Evolutionary conservation across 2,329 filamentous ascomycete species (phyloP).

Genomic region (Tothia fuscella): DNA sequence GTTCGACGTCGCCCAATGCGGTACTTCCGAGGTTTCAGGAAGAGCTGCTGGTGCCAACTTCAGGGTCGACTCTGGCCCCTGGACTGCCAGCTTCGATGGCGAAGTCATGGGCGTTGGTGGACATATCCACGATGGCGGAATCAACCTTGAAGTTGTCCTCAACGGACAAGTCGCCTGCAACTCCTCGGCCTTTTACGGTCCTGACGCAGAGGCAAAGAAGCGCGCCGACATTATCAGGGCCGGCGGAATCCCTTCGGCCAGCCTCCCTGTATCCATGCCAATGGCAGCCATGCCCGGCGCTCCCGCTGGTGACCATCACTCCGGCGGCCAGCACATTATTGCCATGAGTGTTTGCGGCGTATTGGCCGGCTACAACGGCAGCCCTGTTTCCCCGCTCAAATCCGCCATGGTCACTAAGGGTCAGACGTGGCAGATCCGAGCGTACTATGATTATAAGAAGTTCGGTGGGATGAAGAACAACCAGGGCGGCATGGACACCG

Average conservation of each 20-base stretch:
- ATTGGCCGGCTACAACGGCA: neutral
- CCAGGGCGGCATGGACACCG: neutral
- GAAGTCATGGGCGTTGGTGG: conserved; percentile 2
- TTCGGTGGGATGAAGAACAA: neutral
- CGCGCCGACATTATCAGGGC: neutral
- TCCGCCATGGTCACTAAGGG: neutral
- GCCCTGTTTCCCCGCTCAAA: neutral
- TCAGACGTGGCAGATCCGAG: neutral
- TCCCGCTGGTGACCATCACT: neutral
- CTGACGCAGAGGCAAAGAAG: neutral
- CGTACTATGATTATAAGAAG: conserved; percentile 3
- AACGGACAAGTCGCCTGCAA: conserved; percentile 6
- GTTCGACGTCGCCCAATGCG: conserved; percentile 5
- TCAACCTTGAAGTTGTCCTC: neutral
- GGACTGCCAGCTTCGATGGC: conserved; percentile 5
- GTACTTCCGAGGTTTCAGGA: conserved; percentile 1
- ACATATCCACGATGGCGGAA: conserved; percentile 6
- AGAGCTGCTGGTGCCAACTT: neutral
- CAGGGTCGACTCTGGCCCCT: neutral
- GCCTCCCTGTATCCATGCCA: neutral
- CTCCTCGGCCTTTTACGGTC: neutral
- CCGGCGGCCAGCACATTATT: conserved; percentile 1
- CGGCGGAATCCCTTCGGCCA: neutral
- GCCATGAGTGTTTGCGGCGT: conserved; percentile 3
- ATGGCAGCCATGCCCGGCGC: neutral